Percentiles rank a stretch among this genome's conserved stretches.
These are phyloP conservation scores for Mycena epipterygia DNA, from an alignment of 768 basidiomycete genomes.

Conservation along the genomic window DNA sequence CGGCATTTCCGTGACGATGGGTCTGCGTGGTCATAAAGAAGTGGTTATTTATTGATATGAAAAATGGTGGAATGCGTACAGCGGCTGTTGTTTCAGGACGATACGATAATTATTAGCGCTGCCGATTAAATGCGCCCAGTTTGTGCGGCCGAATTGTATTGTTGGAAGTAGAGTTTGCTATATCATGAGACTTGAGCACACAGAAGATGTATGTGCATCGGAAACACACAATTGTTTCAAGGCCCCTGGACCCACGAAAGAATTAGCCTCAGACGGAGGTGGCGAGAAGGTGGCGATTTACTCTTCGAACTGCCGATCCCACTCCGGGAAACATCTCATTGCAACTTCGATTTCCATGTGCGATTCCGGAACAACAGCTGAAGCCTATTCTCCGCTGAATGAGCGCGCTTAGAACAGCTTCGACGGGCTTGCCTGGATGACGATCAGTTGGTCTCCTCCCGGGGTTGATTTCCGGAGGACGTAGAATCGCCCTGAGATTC, in stretches of 20 bases:
- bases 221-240: conserved; percentile 19
- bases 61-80: conserved; percentile 15
- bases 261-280: too few relatives aligned
- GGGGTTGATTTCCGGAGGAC: conserved; percentile 16
- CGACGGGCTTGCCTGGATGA: conserved; percentile 24
- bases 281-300: background rate
- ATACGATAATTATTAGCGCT: conserved; percentile 11
- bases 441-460: conserved; percentile 21
- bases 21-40: background rate
- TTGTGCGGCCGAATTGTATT: conserved; percentile 27
- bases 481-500: conserved; percentile 22
- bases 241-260: background rate
- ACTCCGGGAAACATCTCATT: background rate
- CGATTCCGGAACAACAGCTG: conserved; percentile 10
- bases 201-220: background rate
- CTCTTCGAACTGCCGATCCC: conserved; percentile 15
- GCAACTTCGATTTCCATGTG: conserved; percentile 1
- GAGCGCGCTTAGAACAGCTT: background rate
- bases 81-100: background rate
- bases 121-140: conserved; percentile 36
- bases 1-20: conserved; percentile 10
- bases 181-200: background rate
- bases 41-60: background rate
- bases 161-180: conserved; percentile 27
- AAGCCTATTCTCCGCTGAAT: conserved; percentile 13